A percentile compares a stretch with the other conserved stretches of the same genome.
Evolutionary conservation across 495 filamentous ascomycete genomes (phyloP).

Genomic region (Penicillium pancosmium): DNA sequence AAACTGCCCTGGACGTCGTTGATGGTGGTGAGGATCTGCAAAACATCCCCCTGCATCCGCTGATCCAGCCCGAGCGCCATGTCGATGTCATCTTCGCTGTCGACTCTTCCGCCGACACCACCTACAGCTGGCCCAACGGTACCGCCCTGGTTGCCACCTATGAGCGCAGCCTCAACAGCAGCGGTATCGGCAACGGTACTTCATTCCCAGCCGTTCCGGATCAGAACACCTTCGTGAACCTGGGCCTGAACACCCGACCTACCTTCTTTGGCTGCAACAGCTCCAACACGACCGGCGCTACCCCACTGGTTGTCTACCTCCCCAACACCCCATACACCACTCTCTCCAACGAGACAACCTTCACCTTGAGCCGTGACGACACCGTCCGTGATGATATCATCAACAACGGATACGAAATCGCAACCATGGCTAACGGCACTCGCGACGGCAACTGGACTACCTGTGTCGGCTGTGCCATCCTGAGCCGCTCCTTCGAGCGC

Average conservation of each 20-base stretch:
- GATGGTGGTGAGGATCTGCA: conserved; percentile 88
- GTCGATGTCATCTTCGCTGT: conserved; percentile 94
- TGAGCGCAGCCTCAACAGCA: conserved; percentile 62
- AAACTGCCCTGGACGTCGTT: conserved; percentile 68
- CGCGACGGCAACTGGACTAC: conserved; percentile 69
- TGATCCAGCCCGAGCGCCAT: conserved; percentile 74
- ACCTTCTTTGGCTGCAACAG: conserved; percentile 92
- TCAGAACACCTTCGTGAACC: conserved; percentile 82
- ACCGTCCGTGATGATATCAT: conserved; percentile 74
- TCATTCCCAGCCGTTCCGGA: conserved; percentile 83
- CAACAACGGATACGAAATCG: conserved; percentile 79
- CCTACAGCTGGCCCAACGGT: conserved; percentile 81
- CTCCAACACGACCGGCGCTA: conserved; percentile 53
- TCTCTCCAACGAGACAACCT: conserved; percentile 75
- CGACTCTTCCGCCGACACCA: conserved; percentile 82
- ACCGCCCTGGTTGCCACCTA: conserved; percentile 83
- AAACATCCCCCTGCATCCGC: conserved; percentile 84
- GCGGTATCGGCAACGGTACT: conserved; percentile 74
- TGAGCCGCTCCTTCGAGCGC: conserved; percentile 71
- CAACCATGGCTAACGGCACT: conserved; percentile 79
- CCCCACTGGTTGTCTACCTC: conserved; percentile 86
- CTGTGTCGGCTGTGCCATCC: conserved; percentile 87
- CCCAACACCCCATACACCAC: conserved; percentile 81
- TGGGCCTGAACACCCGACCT: conserved; percentile 79
- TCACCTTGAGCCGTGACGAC: conserved; percentile 61